Conservation (phyloP, 257 asterid genomes). For the Datura wrightii region DNA sequence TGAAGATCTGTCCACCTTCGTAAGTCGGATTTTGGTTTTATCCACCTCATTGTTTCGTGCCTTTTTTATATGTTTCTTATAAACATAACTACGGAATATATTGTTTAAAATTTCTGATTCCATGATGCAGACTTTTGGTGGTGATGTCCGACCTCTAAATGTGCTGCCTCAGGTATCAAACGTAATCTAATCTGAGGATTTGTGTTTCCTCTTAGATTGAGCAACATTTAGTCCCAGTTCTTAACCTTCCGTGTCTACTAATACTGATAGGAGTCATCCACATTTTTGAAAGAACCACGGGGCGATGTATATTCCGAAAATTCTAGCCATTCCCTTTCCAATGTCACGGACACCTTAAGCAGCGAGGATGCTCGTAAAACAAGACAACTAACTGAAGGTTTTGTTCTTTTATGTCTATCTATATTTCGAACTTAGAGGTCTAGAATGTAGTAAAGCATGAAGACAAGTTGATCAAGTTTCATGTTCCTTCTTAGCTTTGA, state of each 20-base stretch:
- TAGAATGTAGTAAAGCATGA: neutral
- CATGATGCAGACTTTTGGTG: constrained; percentile 61
- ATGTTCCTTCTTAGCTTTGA: constrained; percentile 28
- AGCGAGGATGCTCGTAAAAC: constrained; percentile 56
- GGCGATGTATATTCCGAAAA: constrained; percentile 67
- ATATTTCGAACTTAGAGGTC: neutral
- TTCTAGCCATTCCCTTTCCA: constrained; percentile 44
- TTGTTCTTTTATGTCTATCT: constrained; percentile 25
- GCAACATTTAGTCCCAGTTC: constrained; percentile 27
- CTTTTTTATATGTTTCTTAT: neutral
- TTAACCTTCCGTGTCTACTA: constrained; percentile 38
- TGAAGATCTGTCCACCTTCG: constrained; percentile 81
- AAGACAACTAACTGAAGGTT: constrained; percentile 88
- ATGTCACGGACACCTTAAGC: constrained; percentile 46
- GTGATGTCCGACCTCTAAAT: constrained; percentile 75
- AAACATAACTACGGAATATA: neutral
- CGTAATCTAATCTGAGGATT: constrained; percentile 11
- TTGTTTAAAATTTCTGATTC: constrained; percentile 28
- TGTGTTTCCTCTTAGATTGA: constrained; percentile 26
- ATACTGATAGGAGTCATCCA: constrained; percentile 63
- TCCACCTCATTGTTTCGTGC: neutral
- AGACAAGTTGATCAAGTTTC: neutral
- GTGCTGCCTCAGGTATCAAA: constrained; percentile 72
- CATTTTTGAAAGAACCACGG: constrained; percentile 60
- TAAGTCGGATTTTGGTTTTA: constrained; percentile 43